Base-by-base conservation (phyloP, 441 rosid genomes). In the Omphalea diandra region DNA sequence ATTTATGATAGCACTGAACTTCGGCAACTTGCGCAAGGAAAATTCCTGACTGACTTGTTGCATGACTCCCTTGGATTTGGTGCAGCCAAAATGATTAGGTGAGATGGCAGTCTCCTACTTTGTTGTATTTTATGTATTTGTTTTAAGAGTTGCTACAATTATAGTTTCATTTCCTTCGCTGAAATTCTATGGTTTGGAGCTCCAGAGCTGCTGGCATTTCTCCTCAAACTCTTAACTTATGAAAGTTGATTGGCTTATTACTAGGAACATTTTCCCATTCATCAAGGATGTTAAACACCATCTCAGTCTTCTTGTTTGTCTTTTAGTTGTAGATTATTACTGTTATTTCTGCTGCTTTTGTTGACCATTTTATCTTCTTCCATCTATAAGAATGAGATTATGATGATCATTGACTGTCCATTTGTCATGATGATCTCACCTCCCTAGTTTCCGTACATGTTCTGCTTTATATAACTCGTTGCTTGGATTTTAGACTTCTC, bases 51-150 rank as follows among this genome's bases (percentile, higher is more conserved):
- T 60, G 88, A 85, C 65, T 76, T 94, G 80, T 78, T 91, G 79
- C 97, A 88, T 67, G 97, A 91, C 71, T 71, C 88, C 22, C 91
- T 94, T 56, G 98, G 98, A 63, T 94, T 89, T 43, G 98, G 96
- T 38, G 91, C 96, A 58, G 97, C 97, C 65, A 91, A 94, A 81
- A 91, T 94, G 97, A 94, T 88, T 47, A 88, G 98, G 98, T 87
- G 64, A 70, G 73, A 65, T 20, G 10, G n/a, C 24, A 50, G 8
- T 26, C 22, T 62, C 60, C 27, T 32, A 4, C 15, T 46, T 43
- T n/a, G 41, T 50, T 4, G 47, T 65, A 68, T 64, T 53, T 38
- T 0, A n/a, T 12, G 32, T 12, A 29, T 5, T 56, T 56, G 38
- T 56, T 29, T 29, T 15, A 9, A 56, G 36, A 11, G 29, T 29